Conservation (phyloP, 306 rosid genomes). For the Gynostemma pentaphyllum region DNA sequence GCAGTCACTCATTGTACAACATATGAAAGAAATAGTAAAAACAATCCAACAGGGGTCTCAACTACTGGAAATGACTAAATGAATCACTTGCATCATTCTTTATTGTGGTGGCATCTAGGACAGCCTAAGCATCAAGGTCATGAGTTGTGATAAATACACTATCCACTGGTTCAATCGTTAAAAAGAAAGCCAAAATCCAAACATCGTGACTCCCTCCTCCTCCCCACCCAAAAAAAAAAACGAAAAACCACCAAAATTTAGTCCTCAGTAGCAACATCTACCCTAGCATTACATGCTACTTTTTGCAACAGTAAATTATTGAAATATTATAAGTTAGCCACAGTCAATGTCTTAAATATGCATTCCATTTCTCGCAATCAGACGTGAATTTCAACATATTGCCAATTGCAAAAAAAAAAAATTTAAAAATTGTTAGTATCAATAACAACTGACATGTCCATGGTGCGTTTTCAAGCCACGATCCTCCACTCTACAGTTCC, state of each 20-base stretch:
- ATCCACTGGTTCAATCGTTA: background rate
- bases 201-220: background rate
- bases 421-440: too few species aligned
- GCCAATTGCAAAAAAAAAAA: constrained; percentile 8
- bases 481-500: constrained; percentile 99
- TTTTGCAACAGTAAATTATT: background rate
- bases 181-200: background rate
- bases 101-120: background rate
- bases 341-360: background rate
- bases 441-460: constrained; percentile 76
- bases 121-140: background rate
- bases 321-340: background rate
- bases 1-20: background rate
- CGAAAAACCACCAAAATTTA: background rate
- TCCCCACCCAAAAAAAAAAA: background rate
- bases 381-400: background rate
- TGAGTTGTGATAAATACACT: background rate
- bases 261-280: background rate
- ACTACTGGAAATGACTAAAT: background rate
- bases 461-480: constrained; percentile 98
- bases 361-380: background rate
- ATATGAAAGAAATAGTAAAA: background rate
- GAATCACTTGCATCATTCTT: background rate
- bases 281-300: background rate
- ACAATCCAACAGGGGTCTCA: background rate